Conservation (phyloP, 108 stramenopile species). For the Cyclotella sp. region DNA sequence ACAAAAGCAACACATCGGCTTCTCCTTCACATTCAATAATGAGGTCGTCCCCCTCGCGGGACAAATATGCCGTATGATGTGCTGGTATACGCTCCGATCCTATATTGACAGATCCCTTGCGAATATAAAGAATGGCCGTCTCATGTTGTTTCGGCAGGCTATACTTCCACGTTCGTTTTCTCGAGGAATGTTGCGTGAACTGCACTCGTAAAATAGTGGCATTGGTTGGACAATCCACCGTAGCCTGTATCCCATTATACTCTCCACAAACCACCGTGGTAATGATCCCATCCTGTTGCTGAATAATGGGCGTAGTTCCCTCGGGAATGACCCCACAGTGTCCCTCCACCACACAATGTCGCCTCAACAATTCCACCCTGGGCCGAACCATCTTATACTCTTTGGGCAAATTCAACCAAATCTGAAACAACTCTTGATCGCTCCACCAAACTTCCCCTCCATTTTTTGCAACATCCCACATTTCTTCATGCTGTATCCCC, state of each 20-base stretch:
- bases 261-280: conserved; percentile 64
- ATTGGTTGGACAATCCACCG: conserved; percentile 57
- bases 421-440: conserved; percentile 80
- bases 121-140: conserved; percentile 75
- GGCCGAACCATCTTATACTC: conserved; percentile 63
- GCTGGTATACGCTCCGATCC: conserved; percentile 38
- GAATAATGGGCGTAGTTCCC: conserved; percentile 31
- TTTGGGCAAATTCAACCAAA: conserved; percentile 84
- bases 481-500: conserved; percentile 91
- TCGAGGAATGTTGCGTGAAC: conserved; percentile 30
- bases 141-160: conserved; percentile 48
- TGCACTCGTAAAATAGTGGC: conserved; percentile 68
- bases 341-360: conserved; percentile 8
- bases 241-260: conserved; percentile 44
- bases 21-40: conserved; percentile 30
- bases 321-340: not conserved
- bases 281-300: conserved; percentile 32
- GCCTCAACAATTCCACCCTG: conserved; percentile 50
- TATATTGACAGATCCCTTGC: conserved; percentile 57
- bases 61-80: conserved; percentile 66
- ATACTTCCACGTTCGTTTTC: conserved; percentile 55
- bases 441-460: conserved; percentile 27
- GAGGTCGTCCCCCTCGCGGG: conserved; percentile 38
- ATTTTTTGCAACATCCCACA: conserved; percentile 81
- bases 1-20: conserved; percentile 72